Evolutionary conservation across 139 green algal species (phyloP), one percentile per base, ranked within the genome.

Genomic region (Dunaliella sp.): DNA sequence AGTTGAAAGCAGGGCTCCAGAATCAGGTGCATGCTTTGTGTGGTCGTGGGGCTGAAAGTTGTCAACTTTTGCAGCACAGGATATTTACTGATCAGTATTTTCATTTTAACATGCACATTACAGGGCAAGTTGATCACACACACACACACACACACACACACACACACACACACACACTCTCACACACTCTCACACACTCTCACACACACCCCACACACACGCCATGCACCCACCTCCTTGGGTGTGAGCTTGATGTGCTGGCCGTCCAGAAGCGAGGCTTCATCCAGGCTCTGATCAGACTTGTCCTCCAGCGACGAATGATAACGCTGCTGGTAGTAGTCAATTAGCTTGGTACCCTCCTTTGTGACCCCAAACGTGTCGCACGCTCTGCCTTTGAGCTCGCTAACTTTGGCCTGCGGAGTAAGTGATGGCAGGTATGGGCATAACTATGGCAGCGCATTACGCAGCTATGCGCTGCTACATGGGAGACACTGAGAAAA

Each of bases 171-270:
- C 26, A 33, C 73, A 32, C 26, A 32, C 26, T 33, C 73, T 12
- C 31, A 21, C 30, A 7, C 30, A 21, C 31, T 12, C n/a, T 30
- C 7, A 38, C 2, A 31, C 76, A 24, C 12, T 36, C 76, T 7
- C 76, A 33, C 76, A 38, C n/a, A n/a, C n/a, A n/a, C n/a, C n/a
- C n/a, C n/a, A n/a, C n/a, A n/a, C n/a, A n/a, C n/a, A n/a, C n/a
- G n/a, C n/a, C n/a, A n/a, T n/a, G n/a, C 73, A 28, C 73, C 28
- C 76, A 81, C 76, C 30, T 81, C 76, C 37, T 12, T 28, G n/a
- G n/a, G 76, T 31, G 7, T 33, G n/a, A 81, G 76, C 76, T 38
- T 81, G n/a, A 81, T 34, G n/a, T 81, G n/a, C 76, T 81, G 76
- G 1, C 76, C 76, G 12, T 81, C 76, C 30, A 81, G n/a, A 30